A percentile compares a stretch with the other conserved stretches of the same genome.
These are phyloP conservation scores for Rosa persica DNA, from an alignment of 306 rosid genomes.

Conservation along the genomic window DNA sequence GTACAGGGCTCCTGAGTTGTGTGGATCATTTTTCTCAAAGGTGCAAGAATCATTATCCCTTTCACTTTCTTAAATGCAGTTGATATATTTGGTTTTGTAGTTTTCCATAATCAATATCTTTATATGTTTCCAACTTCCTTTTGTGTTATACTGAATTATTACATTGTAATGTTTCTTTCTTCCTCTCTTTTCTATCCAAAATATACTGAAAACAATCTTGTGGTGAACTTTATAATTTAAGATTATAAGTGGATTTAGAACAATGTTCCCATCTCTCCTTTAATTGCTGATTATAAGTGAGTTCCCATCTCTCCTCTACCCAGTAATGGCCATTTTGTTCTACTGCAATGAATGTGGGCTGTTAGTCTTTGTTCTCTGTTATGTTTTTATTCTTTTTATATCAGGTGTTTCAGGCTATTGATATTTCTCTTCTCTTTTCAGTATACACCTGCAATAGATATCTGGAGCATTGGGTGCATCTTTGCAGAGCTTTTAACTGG, in stretches of 20 bases:
- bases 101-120: background rate
- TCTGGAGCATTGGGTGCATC: conserved; percentile 99
- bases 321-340: background rate
- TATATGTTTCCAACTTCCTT: background rate
- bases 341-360: background rate
- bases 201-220: background rate
- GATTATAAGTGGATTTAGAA: background rate
- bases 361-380: background rate
- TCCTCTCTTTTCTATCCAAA: background rate
- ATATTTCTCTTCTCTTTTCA: conserved; percentile 32
- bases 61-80: conserved; percentile 18
- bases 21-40: conserved; percentile 99
- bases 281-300: background rate
- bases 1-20: conserved; percentile 99
- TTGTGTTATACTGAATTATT: background rate
- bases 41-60: conserved; percentile 38
- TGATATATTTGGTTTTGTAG: conserved; percentile 2
- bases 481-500: conserved; percentile 96
- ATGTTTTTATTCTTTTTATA: background rate
- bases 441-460: conserved; percentile 99
- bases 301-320: background rate
- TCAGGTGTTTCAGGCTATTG: background rate
- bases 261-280: background rate
- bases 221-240: background rate
- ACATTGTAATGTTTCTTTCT: background rate